Evolutionary conservation across 1,139 yeast species (phyloP), one percentile per base, ranked within the genome.

Genomic region (Debaryomycetaceae sp.): DNA sequence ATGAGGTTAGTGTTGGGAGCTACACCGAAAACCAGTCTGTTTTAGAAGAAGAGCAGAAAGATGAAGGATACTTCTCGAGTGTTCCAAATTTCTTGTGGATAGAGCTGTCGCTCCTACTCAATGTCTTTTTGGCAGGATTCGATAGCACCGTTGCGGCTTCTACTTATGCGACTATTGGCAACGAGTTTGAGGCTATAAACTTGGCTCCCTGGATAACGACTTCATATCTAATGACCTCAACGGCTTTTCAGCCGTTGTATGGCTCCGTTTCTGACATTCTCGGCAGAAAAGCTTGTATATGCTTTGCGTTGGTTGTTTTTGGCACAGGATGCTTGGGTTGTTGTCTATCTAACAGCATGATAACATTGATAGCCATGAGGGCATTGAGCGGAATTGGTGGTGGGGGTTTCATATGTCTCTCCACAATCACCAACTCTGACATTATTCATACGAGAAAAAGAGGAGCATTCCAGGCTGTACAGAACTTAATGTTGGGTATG

Each of bases 201-300:
- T 49, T 64, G 42, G 64, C 66, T 13, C 52, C 70, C 5, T 68
- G 74, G 74, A 68, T 70, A 11, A 72, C 75, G 14, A 63, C 75
- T 3, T 65, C 72, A 6, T 72, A 71, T 46, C 49, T 65, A 37
- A 56, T 65, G 42, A 60, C 68, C 8, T 54, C 65, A 13, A 62
- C 68, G 3, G 66, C 67, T 5, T 62, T 62, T 49, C 69, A 60
- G 43, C 66, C 66, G 9, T 49, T 78, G 23, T 79, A 76, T 48
- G 83, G 83, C 8, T 72, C 78, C 40, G 59, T 78, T 14, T 73
- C 80, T 5, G 83, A 78, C 49, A 64, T 80, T 20, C 17, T 39
- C n/a, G 42, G 42, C 7, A 39, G 42, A 33, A 33, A 37, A 22
- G 20, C 22, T 7, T 60, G 65, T 48, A 51, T 59, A 11, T 48